phyloP scores from a whole-genome alignment of 352 stramenopile genomes.

The Peronospora tabacina region DNA sequence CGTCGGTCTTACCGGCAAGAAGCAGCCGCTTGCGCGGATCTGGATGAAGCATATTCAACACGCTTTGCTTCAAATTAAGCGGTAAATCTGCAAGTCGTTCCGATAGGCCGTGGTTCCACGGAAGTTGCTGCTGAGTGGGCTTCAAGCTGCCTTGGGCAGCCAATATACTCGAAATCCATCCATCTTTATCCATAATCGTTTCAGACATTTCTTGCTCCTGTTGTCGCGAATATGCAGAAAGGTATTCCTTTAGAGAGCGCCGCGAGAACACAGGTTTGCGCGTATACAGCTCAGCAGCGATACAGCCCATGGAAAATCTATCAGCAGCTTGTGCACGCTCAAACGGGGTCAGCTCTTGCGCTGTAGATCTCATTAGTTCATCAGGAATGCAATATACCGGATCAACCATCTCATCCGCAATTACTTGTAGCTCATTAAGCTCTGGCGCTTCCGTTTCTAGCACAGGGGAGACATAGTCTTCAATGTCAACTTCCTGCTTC shows the following conservation, averaged over 20 bases:
- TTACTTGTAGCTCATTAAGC: conserved; percentile 8
- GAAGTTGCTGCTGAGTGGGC: conserved; percentile 1
- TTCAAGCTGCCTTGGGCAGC: conserved; percentile 5
- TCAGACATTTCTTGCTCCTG: conserved; percentile 1
- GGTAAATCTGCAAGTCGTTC: conserved; percentile 30
- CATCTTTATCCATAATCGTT: conserved; percentile 1
- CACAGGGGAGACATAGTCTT: background rate
- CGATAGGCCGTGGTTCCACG: conserved; percentile 28
- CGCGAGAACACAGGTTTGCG: conserved; percentile 49
- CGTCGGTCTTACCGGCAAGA: conserved; percentile 27
- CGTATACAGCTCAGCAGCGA: conserved; percentile 66
- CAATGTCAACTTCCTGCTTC: conserved; percentile 7
- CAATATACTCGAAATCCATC: conserved; percentile 29
- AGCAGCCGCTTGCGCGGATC: conserved; percentile 33
- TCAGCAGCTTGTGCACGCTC: conserved; percentile 37
- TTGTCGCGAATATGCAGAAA: conserved; percentile 15
- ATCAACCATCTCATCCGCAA: conserved; percentile 40
- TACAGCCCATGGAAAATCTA: conserved; percentile 56
- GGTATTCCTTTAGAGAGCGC: conserved; percentile 37
- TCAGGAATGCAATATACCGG: conserved; percentile 32
- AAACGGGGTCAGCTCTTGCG: conserved; percentile 21
- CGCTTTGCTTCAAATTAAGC: conserved; percentile 44
- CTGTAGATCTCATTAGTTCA: conserved; percentile 1
- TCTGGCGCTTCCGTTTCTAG: conserved; percentile 5
- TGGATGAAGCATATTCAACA: conserved; percentile 44